A percentile compares a stretch with the other conserved stretches of the same genome.
Conservation (phyloP, 768 basidiomycete genomes). For the Gymnopilus dilepis region DNA sequence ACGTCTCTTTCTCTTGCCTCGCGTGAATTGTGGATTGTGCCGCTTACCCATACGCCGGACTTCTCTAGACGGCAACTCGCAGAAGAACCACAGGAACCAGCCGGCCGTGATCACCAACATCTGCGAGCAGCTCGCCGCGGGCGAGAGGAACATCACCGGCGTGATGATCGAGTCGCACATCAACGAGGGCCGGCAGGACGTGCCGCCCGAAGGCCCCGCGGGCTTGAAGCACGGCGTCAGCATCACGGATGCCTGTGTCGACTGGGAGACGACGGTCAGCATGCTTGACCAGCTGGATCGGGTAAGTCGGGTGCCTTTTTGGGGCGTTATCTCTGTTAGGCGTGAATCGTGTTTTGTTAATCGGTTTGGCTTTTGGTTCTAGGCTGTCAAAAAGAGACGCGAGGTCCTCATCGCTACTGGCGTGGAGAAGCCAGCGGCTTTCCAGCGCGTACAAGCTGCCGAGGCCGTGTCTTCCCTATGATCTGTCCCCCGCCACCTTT, state of each 20-base stretch:
- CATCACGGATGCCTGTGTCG: constrained; percentile 92
- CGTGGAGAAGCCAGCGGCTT: constrained; percentile 42
- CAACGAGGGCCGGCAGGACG: constrained; percentile 89
- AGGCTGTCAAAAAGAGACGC: constrained; percentile 55
- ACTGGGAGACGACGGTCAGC: constrained; percentile 77
- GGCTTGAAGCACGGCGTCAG: constrained; percentile 80
- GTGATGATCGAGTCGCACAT: constrained; percentile 98
- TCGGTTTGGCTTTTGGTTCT: constrained; percentile 1
- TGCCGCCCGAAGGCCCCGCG: constrained; percentile 72
- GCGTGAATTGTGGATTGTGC: constrained; percentile 6
- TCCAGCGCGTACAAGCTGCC: constrained; percentile 31
- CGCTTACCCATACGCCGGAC: background rate
- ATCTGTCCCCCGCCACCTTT: background rate
- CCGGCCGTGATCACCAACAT: constrained; percentile 77
- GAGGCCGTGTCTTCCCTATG: constrained; percentile 6
- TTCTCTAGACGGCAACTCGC: constrained; percentile 86
- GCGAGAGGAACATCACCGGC: constrained; percentile 79
- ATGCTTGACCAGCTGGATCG: constrained; percentile 79
- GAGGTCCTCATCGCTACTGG: constrained; percentile 45
- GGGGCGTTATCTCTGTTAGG: background rate
- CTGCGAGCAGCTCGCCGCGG: constrained; percentile 74
- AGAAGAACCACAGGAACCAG: constrained; percentile 94
- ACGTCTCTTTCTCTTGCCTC: constrained; percentile 30
- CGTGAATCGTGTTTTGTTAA: background rate
- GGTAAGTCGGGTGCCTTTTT: constrained; percentile 29